Evolutionary conservation across 73 alveolate genomes (phyloP).

Genomic region (Halteria grandinella): DNA sequence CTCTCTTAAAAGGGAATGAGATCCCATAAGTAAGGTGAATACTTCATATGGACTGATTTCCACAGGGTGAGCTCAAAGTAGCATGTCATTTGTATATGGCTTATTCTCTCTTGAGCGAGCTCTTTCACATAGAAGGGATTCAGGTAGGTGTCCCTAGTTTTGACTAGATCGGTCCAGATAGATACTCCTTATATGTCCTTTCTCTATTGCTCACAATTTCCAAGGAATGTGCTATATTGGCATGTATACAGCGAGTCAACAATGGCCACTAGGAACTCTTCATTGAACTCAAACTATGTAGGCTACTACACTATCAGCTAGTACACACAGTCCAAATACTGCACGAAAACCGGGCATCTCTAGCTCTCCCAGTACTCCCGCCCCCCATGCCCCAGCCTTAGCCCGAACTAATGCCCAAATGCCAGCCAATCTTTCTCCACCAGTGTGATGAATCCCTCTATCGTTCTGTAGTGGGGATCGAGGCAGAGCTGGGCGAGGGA

Average conservation of each 20-base stretch:
- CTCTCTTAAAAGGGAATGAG: no score
- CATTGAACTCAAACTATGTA: conserved; percentile 87
- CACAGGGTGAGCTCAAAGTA: conserved; percentile 47
- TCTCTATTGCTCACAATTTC: conserved; percentile 88
- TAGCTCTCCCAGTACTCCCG: conserved; percentile 80
- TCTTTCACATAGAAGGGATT: conserved; percentile 65
- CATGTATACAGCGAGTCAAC: conserved; percentile 85
- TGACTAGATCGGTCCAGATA: conserved; percentile 62
- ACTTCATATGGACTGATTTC: no score
- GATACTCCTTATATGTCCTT: conserved; percentile 41
- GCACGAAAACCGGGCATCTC: conserved; percentile 93
- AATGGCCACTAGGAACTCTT: conserved; percentile 76
- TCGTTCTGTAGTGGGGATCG: conserved; percentile 94
- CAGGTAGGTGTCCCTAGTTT: conserved; percentile 21
- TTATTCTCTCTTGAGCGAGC: background rate
- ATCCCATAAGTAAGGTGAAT: no score
- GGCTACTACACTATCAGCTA: conserved; percentile 86
- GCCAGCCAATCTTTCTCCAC: conserved; percentile 96
- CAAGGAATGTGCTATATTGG: conserved; percentile 93
- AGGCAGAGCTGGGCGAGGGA: conserved; percentile 84
- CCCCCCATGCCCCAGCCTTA: conserved; percentile 86
- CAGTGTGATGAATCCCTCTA: conserved; percentile 92
- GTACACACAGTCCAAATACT: conserved; percentile 93
- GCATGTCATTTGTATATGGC: conserved; percentile 18
- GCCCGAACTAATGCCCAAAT: conserved; percentile 94